phyloP scores from a whole-genome alignment of 2,329 filamentous ascomycete genomes.

The Fusarium nygamai region DNA sequence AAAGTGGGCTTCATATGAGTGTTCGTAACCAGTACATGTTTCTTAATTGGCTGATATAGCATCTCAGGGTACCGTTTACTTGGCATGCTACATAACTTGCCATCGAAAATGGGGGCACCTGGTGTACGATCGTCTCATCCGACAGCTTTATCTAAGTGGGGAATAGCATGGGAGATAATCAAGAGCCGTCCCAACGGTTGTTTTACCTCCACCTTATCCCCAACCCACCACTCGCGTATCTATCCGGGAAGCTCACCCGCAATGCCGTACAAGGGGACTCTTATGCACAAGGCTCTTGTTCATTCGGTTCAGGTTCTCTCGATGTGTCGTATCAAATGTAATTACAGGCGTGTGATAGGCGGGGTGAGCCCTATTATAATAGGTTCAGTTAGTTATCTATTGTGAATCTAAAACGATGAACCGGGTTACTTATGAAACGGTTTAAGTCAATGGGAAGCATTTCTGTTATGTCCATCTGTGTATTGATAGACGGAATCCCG shows the following conservation, averaged over 20 bases:
- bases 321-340: neutral
- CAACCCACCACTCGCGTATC: neutral
- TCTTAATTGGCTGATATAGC: neutral
- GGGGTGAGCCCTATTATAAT: too few relatives aligned
- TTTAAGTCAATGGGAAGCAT: neutral
- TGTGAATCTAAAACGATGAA: rapidly evolving
- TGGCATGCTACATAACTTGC: neutral
- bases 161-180: neutral
- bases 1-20: neutral
- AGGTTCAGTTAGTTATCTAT: neutral
- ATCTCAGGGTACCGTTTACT: neutral
- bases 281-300: too few relatives aligned
- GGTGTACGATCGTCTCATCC: neutral
- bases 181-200: neutral
- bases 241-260: neutral
- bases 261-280: neutral
- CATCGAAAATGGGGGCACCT: neutral
- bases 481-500: rapidly evolving
- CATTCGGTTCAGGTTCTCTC: too few relatives aligned
- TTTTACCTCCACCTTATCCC: neutral
- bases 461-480: neutral
- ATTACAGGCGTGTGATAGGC: too few relatives aligned
- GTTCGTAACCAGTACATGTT: neutral
- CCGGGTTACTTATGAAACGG: neutral
- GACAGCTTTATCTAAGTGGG: neutral